These are phyloP conservation scores for Leccinellum albellum DNA, from an alignment of 768 basidiomycete genomes.

Conservation along the genomic window DNA sequence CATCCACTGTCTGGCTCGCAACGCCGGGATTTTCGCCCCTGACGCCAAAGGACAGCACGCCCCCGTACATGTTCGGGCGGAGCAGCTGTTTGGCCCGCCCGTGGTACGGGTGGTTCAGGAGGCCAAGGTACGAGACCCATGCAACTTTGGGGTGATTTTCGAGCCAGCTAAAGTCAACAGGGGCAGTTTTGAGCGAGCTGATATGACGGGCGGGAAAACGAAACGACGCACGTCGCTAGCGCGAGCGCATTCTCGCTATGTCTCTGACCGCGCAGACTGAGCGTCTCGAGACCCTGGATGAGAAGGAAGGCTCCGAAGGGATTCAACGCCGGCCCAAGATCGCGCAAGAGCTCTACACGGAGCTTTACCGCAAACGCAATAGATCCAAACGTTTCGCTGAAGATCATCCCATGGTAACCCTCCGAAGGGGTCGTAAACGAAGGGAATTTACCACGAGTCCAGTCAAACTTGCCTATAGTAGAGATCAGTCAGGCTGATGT, in stretches of 20 bases:
- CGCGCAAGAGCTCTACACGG: conserved; percentile 50
- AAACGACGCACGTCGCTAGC: conserved; percentile 38
- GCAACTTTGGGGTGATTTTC: conserved; percentile 60
- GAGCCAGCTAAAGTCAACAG: conserved; percentile 40
- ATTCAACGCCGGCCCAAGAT: conserved; percentile 50
- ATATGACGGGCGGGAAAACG: no score
- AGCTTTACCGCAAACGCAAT: conserved; percentile 50
- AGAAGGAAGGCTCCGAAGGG: conserved; percentile 59
- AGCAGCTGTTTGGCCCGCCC: conserved; percentile 53
- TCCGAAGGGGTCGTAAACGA: conserved; percentile 53
- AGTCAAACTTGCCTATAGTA: conserved; percentile 52
- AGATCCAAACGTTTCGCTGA: conserved; percentile 48
- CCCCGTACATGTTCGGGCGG: conserved; percentile 54
- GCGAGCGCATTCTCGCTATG: conserved; percentile 56
- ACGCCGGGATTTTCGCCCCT: conserved; percentile 46
- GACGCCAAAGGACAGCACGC: conserved; percentile 75
- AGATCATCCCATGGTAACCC: conserved; percentile 53
- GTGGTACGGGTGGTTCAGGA: conserved; percentile 59
- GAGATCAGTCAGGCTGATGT: neutral
- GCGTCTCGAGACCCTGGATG: conserved; percentile 59
- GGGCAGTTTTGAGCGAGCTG: neutral
- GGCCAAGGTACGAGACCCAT: conserved; percentile 80
- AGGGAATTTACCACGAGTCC: conserved; percentile 51
- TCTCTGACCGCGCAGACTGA: conserved; percentile 54
- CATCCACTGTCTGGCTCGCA: conserved; percentile 65